Evolutionary conservation across 2,329 filamentous ascomycete species (phyloP).

Genomic region (Neobulgaria alba): DNA sequence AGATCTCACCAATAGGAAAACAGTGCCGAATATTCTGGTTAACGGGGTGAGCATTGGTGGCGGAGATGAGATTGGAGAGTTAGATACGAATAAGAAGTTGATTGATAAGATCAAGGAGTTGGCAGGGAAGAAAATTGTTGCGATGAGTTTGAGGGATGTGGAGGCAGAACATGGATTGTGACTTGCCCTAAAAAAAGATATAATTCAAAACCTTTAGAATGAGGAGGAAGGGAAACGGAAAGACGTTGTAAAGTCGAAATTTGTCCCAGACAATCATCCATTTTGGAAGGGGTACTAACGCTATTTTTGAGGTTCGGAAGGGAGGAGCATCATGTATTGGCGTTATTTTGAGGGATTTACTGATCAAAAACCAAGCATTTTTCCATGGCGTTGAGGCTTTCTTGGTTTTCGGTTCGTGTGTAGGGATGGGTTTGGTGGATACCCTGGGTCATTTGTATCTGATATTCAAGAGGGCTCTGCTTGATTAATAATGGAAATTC

Average conservation of each 20-base stretch:
- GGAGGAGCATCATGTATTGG: background rate
- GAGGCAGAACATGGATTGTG: conserved; percentile 8
- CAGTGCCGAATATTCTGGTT: conserved; percentile 87
- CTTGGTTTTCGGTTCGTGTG: no score
- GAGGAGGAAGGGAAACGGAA: background rate
- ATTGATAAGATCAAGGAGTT: conserved; percentile 63
- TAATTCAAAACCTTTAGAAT: background rate
- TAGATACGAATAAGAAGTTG: conserved; percentile 60
- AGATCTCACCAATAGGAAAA: conserved; percentile 68
- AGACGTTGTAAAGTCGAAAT: background rate
- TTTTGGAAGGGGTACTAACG: background rate
- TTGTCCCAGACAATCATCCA: no score
- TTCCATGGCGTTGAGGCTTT: no score
- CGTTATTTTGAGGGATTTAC: background rate
- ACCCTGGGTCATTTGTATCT: no score
- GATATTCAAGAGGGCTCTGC: background rate
- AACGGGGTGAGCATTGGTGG: conserved; percentile 86
- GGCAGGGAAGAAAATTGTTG: conserved; percentile 52
- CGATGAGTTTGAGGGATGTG: conserved; percentile 8
- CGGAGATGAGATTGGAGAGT: conserved; percentile 70
- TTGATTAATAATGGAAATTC: background rate
- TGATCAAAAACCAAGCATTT: background rate
- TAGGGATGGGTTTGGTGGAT: no score
- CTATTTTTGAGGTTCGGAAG: background rate
- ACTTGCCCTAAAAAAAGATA: background rate